These are phyloP conservation scores for Boletales sp. DNA, from an alignment of 768 basidiomycete genomes.

Conservation along the genomic window DNA sequence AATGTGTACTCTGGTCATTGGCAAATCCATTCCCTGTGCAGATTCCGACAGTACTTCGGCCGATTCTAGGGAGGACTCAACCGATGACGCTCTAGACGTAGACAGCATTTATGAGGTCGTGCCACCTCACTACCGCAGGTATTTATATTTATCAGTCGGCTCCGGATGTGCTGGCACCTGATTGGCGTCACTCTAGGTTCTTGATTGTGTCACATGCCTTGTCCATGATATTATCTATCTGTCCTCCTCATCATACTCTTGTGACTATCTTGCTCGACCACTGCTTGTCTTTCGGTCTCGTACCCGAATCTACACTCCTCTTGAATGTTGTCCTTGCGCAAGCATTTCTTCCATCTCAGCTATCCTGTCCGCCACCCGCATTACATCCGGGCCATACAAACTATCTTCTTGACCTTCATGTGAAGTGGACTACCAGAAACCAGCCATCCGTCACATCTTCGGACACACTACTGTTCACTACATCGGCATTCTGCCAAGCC, in stretches of 20 bases:
- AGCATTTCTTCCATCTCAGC: conserved; percentile 31
- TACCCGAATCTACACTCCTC: conserved; percentile 40
- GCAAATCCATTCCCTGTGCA: conserved; percentile 38
- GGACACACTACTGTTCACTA: conserved; percentile 18
- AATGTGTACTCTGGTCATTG: conserved; percentile 46
- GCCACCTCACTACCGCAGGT: conserved; percentile 53
- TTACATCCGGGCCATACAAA: conserved; percentile 44
- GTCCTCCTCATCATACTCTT: conserved; percentile 47
- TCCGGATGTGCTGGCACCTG: conserved; percentile 5
- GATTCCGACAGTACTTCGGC: conserved; percentile 9
- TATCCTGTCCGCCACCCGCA: conserved; percentile 27
- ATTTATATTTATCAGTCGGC: conserved; percentile 22
- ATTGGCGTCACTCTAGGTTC: conserved; percentile 32
- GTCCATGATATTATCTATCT: conserved; percentile 42
- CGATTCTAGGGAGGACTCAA: conserved; percentile 20
- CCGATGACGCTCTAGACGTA: conserved; percentile 23
- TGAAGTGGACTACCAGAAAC: conserved; percentile 34
- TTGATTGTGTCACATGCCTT: conserved; percentile 52
- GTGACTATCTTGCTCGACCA: conserved; percentile 48
- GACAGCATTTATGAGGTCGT: conserved; percentile 50
- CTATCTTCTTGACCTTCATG: conserved; percentile 44
- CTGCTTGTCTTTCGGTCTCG: conserved; percentile 41
- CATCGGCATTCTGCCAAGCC: conserved; percentile 25
- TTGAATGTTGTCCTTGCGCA: conserved; percentile 40
- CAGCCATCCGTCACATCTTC: background rate